Percentiles rank a stretch among this genome's conserved stretches.
phyloP scores from a whole-genome alignment of 2,329 filamentous ascomycete species.

The Stagonosporopsis tanaceti region DNA sequence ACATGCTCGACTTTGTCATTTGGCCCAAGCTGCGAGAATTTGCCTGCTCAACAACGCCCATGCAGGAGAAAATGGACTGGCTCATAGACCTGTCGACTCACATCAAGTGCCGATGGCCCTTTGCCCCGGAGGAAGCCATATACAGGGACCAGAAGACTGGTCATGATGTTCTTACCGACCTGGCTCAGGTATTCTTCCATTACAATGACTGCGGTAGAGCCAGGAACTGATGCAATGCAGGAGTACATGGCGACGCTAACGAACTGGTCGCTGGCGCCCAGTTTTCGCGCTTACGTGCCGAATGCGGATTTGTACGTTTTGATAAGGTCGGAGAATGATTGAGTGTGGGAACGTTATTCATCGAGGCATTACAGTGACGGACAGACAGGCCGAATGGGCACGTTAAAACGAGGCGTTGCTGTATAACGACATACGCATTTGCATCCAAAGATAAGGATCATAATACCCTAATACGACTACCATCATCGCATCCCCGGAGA shows the following conservation, averaged over 20 bases:
- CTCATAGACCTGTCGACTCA: neutral
- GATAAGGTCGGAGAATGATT: neutral
- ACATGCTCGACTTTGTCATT: neutral
- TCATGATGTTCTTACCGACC: neutral
- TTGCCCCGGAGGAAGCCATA: neutral
- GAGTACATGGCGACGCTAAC: neutral
- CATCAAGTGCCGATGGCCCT: neutral
- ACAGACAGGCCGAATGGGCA: no score
- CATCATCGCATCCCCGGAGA: no score
- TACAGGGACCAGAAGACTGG: neutral
- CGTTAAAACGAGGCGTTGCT: no score
- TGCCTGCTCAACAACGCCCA: neutral
- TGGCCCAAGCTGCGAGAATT: neutral
- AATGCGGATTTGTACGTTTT: neutral
- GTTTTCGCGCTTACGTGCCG: slow-evolving; percentile 1
- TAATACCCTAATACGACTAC: no score
- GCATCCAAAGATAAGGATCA: no score
- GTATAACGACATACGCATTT: no score
- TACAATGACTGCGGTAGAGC: no score
- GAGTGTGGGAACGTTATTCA: neutral
- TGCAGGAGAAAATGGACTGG: neutral
- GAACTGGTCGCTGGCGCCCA: neutral
- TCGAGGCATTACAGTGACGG: no score
- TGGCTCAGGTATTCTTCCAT: neutral
- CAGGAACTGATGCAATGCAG: neutral